A percentile compares a stretch with the other conserved stretches of the same genome.
phyloP scores from a whole-genome alignment of 2,329 filamentous ascomycete genomes.

The Trichoderma breve region DNA sequence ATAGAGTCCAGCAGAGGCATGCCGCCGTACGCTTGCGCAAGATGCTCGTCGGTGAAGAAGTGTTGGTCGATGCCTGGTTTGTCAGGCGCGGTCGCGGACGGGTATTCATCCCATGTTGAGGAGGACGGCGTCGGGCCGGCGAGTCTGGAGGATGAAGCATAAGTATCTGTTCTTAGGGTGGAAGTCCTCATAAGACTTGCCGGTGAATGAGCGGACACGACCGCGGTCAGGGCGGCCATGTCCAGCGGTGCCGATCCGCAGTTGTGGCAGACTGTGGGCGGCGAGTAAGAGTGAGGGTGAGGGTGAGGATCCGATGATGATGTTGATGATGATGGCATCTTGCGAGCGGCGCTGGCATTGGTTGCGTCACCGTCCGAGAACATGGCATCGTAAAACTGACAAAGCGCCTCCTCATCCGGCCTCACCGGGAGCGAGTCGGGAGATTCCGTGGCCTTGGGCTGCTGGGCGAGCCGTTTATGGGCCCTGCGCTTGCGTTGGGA shows the following conservation, averaged over 20 bases:
- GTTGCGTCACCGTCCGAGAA: not conserved
- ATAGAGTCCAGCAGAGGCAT: not conserved
- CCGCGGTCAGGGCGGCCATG: not conserved
- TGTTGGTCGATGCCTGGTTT: not conserved
- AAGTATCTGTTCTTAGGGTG: constrained; percentile 7
- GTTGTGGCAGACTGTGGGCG: not conserved
- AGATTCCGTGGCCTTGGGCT: not conserved
- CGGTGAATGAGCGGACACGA: constrained; percentile 5
- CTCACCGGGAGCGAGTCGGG: not conserved
- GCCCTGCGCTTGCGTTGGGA: constrained; percentile 14
- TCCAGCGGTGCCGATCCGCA: constrained; percentile 1
- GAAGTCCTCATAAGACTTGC: constrained; percentile 13
- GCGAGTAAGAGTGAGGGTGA: not conserved
- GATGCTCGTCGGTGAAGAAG: not conserved
- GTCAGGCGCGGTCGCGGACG: not conserved
- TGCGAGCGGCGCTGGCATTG: not conserved
- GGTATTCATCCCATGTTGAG: constrained; percentile 1
- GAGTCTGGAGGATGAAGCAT: constrained; percentile 10
- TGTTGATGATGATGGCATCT: not conserved
- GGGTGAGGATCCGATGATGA: too few species aligned
- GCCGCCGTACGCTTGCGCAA: not conserved
- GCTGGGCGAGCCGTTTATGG: constrained; percentile 5
- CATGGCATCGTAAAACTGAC: not conserved
- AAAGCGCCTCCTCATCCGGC: not conserved
- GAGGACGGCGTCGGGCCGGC: constrained; percentile 1